Evolutionary conservation across 2,329 filamentous ascomycete species (phyloP), one percentile per base, ranked within the genome.

Genomic region (Aspergillus neoniger): DNA sequence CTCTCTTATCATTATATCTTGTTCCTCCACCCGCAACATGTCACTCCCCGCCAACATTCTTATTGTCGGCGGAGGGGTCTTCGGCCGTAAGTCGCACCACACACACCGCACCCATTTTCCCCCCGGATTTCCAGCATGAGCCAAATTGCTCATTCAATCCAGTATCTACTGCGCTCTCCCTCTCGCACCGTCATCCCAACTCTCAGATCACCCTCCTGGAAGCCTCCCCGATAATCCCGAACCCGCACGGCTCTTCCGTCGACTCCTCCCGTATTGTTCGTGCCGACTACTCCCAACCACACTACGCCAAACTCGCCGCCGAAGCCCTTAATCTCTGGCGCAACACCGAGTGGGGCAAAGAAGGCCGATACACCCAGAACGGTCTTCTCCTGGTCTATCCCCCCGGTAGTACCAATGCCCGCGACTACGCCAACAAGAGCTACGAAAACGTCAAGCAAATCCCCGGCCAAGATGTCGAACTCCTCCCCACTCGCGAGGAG

Each of bases 211-310:
- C 84, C 6, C 72, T 88, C 36, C 73, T 88, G 57, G 86, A 88
- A 65, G 78, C 83, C 23, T 79, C 82, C 19, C 75, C 81, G 2
- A 74, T 69, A 38, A 86, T 87, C 58, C 86, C 85, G 21, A 82
- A 85, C 55, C 82, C 83, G 2, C 82, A 87, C 69, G 84, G 82
- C 57, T 83, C 84, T 10, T 85, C 82, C 63, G 82, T 87, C 62
- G 86, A 88, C 72, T 80, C 80, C 49, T 86, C 83, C 21, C 85
- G 86, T 58, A 88, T 88, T 65, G 81, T 88, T 53, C 82, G 86
- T 36, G 83, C 88, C 39, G 94, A 98, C 81, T 98, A 98, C 72
- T 88, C 91, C 5, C 88, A 94, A 71, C 79, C 85, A 0, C 85
- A 88, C 21, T 98, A 98, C 76, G 85, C 91, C 5, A 79, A 82